Evolutionary conservation across 805 yeast species (phyloP), one percentile per base, ranked within the genome.

Genomic region (Yueomyces sp.): DNA sequence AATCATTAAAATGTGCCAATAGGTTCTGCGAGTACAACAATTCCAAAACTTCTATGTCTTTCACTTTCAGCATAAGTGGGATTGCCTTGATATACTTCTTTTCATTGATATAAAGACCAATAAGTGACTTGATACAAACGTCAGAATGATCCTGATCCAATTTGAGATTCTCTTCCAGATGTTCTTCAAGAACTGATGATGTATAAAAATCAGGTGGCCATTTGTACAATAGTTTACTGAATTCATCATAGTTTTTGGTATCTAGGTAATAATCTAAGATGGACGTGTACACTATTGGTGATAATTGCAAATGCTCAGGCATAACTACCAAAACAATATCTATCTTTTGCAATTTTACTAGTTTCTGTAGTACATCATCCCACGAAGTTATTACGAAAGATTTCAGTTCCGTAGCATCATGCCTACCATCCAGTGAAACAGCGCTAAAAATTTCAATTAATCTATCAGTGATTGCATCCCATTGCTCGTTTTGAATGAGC

Each of bases 181-280:
- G 48, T 0, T 60, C 55, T 39, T 73, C 68, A 27, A 83, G 61
- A 1, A 52, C 53, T 4, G 60, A 63, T 1, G 67, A 55, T 47
- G 77, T 74, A 55, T 73, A 84, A 3, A 80, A 49, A 1, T 63
- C 65, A 12, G 65, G 57, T 31, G 77, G 77, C 95, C 95, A 86
- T 3, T 49, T 44, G 2, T 63, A 49, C 2, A 82, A 52, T 41
- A 76, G 68, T 3, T 62, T 55, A 28, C 65, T 52, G 38, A 83
- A 70, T 0, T 53, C 57, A 3, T 57, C 48, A 19, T 19, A 19
- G n/a, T 73, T 61, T 9, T 53, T 45, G 0, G 56, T 60, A 5
- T 45, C 43, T 9, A 77, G 50, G 60, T 73, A 77, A 47, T 68
- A 65, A 3, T 63, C 55, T 36, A 88, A 61, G 3, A 75, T 57